Percentiles rank a stretch among this genome's conserved stretches.
Evolutionary conservation across 192 early-diverging fungal genomes (phyloP).

Genomic region (Glomus cerebriforme): DNA sequence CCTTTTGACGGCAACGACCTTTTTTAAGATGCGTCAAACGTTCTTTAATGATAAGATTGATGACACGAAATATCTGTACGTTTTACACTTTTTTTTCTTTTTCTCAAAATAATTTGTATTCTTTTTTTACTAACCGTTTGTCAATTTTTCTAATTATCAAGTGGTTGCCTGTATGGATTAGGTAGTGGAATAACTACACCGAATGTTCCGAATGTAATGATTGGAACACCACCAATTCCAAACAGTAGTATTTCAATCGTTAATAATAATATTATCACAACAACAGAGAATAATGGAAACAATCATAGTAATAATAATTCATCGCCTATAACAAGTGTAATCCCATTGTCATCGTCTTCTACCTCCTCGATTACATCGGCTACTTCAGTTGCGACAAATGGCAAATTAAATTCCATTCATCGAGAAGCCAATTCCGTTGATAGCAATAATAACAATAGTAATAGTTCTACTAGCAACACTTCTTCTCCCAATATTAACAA

Average conservation of each 20-base stretch:
- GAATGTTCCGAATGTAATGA: constrained; percentile 9
- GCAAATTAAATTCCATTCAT: not conserved
- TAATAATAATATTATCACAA: not conserved
- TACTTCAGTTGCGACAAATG: constrained; percentile 6
- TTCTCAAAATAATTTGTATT: not conserved
- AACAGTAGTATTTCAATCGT: not conserved
- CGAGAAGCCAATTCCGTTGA: not conserved
- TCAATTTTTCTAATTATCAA: constrained; percentile 18
- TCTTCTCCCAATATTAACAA: not conserved
- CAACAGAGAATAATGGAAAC: constrained; percentile 15
- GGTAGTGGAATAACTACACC: constrained; percentile 29
- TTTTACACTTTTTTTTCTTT: not conserved
- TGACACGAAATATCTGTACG: constrained; percentile 86
- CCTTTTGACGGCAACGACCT: constrained; percentile 93
- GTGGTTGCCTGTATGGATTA: constrained; percentile 55
- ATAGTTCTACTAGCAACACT: not conserved
- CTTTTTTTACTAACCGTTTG: not conserved
- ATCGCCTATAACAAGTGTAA: not conserved
- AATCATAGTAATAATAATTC: constrained; percentile 3
- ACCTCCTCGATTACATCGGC: not conserved
- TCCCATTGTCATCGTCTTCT: not conserved
- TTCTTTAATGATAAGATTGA: constrained; percentile 97
- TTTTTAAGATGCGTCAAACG: constrained; percentile 96
- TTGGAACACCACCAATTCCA: not conserved
- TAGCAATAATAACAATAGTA: constrained; percentile 6